phyloP scores from a whole-genome alignment of 1,284 basidiomycete genomes.

The Cryptococcus amylolentus region DNA sequence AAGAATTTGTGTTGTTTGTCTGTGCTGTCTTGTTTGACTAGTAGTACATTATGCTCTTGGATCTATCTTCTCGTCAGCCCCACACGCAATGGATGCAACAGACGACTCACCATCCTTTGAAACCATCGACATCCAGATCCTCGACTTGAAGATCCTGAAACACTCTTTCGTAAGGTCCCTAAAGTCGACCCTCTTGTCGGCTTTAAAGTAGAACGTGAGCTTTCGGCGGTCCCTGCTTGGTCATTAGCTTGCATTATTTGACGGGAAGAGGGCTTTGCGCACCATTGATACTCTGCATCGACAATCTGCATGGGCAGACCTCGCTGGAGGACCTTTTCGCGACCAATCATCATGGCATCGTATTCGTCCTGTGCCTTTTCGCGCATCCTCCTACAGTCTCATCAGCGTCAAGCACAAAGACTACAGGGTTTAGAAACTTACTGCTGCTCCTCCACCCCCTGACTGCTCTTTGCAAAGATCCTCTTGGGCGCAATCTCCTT shows the following conservation, averaged over 20 bases:
- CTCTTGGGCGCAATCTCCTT: constrained; percentile 96
- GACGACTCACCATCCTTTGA: constrained; percentile 33
- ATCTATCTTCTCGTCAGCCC: background rate
- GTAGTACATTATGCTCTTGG: no score
- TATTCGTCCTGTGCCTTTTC: constrained; percentile 84
- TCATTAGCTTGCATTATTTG: background rate
- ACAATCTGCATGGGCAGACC: constrained; percentile 97
- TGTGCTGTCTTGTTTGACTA: no score
- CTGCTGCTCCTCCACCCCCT: constrained; percentile 69
- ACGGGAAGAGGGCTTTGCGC: constrained; percentile 33
- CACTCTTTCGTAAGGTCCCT: constrained; percentile 65
- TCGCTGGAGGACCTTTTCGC: constrained; percentile 84
- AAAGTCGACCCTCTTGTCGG: constrained; percentile 95
- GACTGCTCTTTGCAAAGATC: constrained; percentile 88
- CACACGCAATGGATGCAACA: background rate
- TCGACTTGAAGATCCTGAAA: constrained; percentile 47
- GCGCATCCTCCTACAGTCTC: constrained; percentile 61
- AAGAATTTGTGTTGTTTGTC: no score
- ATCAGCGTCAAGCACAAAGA: constrained; percentile 2
- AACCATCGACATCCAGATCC: constrained; percentile 48
- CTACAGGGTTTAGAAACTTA: constrained; percentile 51
- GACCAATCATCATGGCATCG: constrained; percentile 85
- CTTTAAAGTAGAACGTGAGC: constrained; percentile 95
- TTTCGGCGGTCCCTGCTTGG: constrained; percentile 82
- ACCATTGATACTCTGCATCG: constrained; percentile 98